A percentile compares a stretch with the other conserved stretches of the same genome.
Conservation (phyloP, 148 eudicot species). For the Fallopia convolvulus region DNA sequence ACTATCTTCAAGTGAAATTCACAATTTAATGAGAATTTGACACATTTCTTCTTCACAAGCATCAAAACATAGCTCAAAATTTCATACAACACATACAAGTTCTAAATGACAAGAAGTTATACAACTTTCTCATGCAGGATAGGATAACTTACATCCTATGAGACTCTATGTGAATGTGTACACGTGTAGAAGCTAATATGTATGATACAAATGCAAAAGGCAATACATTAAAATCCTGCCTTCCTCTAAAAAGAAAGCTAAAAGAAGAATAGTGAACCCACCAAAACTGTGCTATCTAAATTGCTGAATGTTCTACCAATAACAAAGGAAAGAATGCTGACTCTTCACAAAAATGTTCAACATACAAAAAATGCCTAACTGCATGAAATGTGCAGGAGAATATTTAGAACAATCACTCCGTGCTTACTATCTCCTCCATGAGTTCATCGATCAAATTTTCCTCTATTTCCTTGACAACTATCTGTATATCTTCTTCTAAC, state of each 20-base stretch:
- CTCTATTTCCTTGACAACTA: conserved; percentile 50
- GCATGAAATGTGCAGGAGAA: not conserved
- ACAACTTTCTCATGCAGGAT: not conserved
- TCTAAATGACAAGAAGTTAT: not conserved
- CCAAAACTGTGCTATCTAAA: not conserved
- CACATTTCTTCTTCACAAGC: not conserved
- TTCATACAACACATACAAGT: not conserved
- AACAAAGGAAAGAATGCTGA: not conserved
- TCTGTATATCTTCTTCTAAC: conserved; percentile 37
- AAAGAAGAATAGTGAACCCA: not conserved
- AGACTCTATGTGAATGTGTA: not conserved
- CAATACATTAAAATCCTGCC: not conserved
- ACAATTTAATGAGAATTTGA: not conserved
- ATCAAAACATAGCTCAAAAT: not conserved
- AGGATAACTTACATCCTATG: not conserved
- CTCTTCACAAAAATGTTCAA: not conserved
- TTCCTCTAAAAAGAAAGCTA: not conserved
- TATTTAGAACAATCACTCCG: not conserved
- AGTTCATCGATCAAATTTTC: conserved; percentile 41
- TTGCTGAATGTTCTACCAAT: not conserved
- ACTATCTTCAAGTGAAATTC: not conserved
- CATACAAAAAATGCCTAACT: not conserved
- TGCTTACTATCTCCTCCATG: conserved; percentile 32
- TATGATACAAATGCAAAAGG: not conserved
- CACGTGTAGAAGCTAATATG: not conserved